phyloP scores from a whole-genome alignment of 257 asterid species.

The Penstemon davidsonii region DNA sequence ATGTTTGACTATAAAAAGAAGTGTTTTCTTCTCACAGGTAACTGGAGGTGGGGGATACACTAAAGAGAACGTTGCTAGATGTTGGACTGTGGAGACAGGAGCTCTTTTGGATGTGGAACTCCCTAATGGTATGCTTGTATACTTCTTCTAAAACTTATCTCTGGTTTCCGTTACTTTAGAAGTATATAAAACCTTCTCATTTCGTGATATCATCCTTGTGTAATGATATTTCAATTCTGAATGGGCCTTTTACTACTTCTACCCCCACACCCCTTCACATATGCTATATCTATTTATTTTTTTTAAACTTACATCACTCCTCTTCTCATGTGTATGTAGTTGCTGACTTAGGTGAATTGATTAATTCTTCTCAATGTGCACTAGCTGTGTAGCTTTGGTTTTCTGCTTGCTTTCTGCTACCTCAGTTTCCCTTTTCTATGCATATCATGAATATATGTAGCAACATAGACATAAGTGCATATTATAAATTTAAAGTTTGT shows the following conservation, averaged over 20 bases:
- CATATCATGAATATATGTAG: conserved; percentile 9
- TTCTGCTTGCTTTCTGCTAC: not conserved
- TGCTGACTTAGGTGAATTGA: conserved; percentile 18
- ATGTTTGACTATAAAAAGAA: conserved; percentile 17
- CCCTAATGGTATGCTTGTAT: conserved; percentile 61
- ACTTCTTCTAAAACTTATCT: not conserved
- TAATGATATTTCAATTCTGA: not conserved
- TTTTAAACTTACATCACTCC: not conserved
- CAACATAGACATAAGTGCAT: not conserved
- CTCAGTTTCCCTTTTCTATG: not conserved
- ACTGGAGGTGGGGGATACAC: conserved; percentile 99
- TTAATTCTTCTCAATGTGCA: not conserved
- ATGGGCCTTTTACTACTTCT: too few species aligned
- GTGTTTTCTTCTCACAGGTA: conserved; percentile 53
- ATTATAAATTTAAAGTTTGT: not conserved
- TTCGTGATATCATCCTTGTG: conserved; percentile 1
- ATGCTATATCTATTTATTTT: too few species aligned
- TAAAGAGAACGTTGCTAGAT: conserved; percentile 97
- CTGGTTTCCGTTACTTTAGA: conserved; percentile 22
- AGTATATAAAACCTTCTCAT: not conserved
- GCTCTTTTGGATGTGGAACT: conserved; percentile 81
- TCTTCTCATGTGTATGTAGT: conserved; percentile 6
- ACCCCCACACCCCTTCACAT: too few species aligned
- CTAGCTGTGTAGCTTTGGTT: conserved; percentile 2
- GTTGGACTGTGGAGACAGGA: conserved; percentile 99